A percentile compares a stretch with the other conserved stretches of the same genome.
Conservation (phyloP, 148 eudicot species). For the Beta vulgaris region DNA sequence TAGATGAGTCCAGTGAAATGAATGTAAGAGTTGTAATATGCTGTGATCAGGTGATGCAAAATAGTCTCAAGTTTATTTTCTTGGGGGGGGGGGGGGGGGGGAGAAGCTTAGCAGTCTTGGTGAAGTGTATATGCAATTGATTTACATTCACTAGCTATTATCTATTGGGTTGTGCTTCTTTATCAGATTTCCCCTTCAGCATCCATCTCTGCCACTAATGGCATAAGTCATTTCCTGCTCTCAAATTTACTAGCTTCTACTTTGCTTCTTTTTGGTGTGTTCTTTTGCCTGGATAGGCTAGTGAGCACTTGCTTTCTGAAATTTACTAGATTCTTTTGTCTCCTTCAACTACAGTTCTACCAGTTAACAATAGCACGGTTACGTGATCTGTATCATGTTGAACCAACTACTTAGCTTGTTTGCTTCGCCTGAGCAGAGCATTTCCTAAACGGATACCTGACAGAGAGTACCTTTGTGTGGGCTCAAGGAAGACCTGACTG, state of each 20-base stretch:
- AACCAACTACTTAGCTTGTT: slow-evolving; percentile 53
- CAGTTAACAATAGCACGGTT: slow-evolving; percentile 33
- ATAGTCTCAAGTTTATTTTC: too few species aligned
- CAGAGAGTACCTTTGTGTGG: slow-evolving; percentile 79
- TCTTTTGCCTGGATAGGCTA: neutral
- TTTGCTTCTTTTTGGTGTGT: neutral
- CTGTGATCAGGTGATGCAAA: too few species aligned
- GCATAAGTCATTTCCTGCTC: neutral
- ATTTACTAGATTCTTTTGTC: slow-evolving; percentile 30
- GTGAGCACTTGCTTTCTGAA: slow-evolving; percentile 12
- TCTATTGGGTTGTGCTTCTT: neutral
- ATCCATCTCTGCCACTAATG: neutral
- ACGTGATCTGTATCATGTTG: slow-evolving; percentile 40
- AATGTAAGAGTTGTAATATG: too few species aligned
- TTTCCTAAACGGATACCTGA: slow-evolving; percentile 65
- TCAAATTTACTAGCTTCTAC: neutral
- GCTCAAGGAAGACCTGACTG: slow-evolving; percentile 83
- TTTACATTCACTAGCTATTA: neutral
- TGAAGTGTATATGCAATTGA: neutral
- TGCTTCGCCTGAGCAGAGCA: slow-evolving; percentile 74
- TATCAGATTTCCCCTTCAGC: neutral
- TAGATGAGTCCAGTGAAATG: too few species aligned
- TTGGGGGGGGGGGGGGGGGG: neutral
- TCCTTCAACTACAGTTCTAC: slow-evolving; percentile 44
- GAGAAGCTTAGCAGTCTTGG: neutral